phyloP scores from a whole-genome alignment of 2,329 filamentous ascomycete genomes.

The Microsporum audouinii region DNA sequence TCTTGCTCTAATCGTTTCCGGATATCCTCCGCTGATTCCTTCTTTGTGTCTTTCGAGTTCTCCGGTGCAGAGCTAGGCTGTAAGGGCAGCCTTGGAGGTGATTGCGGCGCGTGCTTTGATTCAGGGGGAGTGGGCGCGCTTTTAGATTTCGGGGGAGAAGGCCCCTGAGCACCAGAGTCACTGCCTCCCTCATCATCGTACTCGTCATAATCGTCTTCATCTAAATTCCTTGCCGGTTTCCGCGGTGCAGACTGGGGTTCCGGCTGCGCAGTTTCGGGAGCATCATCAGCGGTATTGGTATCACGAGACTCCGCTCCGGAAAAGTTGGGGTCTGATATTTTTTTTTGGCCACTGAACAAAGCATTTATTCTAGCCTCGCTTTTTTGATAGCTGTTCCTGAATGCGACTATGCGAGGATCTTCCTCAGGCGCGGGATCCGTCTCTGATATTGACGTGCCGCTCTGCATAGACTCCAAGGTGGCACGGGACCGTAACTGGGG shows the following conservation, averaged over 20 bases:
- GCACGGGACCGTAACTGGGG: slow-evolving; percentile 35
- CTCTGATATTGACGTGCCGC: slow-evolving; percentile 39
- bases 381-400: slow-evolving; percentile 65
- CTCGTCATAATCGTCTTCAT: slow-evolving; percentile 65
- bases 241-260: slow-evolving; percentile 29
- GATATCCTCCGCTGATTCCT: slow-evolving; percentile 69
- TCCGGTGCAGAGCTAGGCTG: slow-evolving; percentile 52
- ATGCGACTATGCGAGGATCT: slow-evolving; percentile 55
- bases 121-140: slow-evolving; percentile 41
- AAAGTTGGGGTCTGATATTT: slow-evolving; percentile 38
- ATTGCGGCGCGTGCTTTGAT: slow-evolving; percentile 52
- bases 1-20: slow-evolving; percentile 88
- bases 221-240: slow-evolving; percentile 61
- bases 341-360: slow-evolving; percentile 51
- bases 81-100: slow-evolving; percentile 56
- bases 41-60: slow-evolving; percentile 45
- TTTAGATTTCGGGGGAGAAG: slow-evolving; percentile 40
- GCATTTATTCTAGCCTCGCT: slow-evolving; percentile 65
- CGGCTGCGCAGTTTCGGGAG: slow-evolving; percentile 29
- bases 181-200: slow-evolving; percentile 52
- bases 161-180: slow-evolving; percentile 32
- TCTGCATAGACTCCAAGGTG: slow-evolving; percentile 37
- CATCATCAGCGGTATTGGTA: slow-evolving; percentile 37
- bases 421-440: slow-evolving; percentile 51
- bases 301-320: slow-evolving; percentile 31